Percentiles rank a stretch among this genome's conserved stretches.
These are phyloP conservation scores for Ramularia endophylla DNA, from an alignment of 2,329 filamentous ascomycete genomes.

Conservation along the genomic window DNA sequence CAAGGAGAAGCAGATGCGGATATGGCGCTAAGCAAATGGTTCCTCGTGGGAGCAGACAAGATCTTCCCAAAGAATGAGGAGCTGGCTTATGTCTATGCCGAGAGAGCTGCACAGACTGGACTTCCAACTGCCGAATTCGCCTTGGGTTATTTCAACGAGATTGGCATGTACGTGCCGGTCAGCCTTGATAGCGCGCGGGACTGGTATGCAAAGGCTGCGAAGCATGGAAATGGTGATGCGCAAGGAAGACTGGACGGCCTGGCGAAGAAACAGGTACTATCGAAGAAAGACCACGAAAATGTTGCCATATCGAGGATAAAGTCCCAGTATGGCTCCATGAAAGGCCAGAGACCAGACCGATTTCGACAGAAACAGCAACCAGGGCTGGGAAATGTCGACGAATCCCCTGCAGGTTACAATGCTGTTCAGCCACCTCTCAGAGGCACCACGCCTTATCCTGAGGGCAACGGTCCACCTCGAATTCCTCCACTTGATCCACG, in stretches of 20 bases:
- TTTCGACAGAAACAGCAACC: slow-evolving; percentile 33
- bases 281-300: slow-evolving; percentile 87
- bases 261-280: slow-evolving; percentile 67
- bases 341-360: slow-evolving; percentile 41
- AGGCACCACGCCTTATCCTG: slow-evolving; percentile 27
- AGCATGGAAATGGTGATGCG: slow-evolving; percentile 89
- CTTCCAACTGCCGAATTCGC: slow-evolving; percentile 92
- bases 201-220: slow-evolving; percentile 88
- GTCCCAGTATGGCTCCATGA: slow-evolving; percentile 48
- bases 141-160: slow-evolving; percentile 95
- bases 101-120: slow-evolving; percentile 74
- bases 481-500: slow-evolving; percentile 27
- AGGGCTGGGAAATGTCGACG: slow-evolving; percentile 14
- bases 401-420: slow-evolving; percentile 7
- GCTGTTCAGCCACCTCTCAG: slow-evolving; percentile 15
- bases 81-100: slow-evolving; percentile 83
- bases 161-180: slow-evolving; percentile 85
- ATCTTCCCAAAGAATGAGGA: slow-evolving; percentile 95
- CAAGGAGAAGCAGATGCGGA: slow-evolving; percentile 93
- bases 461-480: slow-evolving; percentile 31
- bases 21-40: slow-evolving; percentile 97
- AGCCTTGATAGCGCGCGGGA: slow-evolving; percentile 73
- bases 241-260: slow-evolving; percentile 75
- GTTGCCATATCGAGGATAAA: slow-evolving; percentile 83
- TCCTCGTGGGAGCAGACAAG: slow-evolving; percentile 88